Evolutionary conservation across 2,329 filamentous ascomycete species (phyloP), one percentile per base, ranked within the genome.

Genomic region (Phyllosticta citriasiana): DNA sequence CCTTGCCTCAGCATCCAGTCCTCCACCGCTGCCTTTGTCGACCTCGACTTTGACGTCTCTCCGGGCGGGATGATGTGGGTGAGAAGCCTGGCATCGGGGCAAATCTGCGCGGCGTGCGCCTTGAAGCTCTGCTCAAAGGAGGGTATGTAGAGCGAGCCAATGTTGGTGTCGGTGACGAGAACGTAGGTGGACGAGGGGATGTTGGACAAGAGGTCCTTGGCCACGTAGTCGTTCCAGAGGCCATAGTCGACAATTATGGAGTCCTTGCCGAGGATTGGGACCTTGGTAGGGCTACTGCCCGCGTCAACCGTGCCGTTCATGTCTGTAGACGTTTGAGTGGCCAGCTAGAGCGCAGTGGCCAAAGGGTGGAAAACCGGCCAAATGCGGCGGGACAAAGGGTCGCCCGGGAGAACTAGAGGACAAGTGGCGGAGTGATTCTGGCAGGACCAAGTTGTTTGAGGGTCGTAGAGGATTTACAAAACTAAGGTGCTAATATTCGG

Each of bases 151-250:
- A 87, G 82, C 24, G 87, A 82, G 64, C 83, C 84, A 64, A 99
- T 84, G 72, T 97, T 97, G 54, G 92, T 96, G 77, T 99, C 94
- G 74, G 94, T 97, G 70, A 99, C 89, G 64, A 99, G 86, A 62
- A 97, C 88, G 73, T 97, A 99, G 64, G 93, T 97, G 19, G 91
- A 95, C 22, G 92, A 94, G 57, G 83, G 76, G 63, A 94, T 80
- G 72, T 88, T 89, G 60, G 82, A 77, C 64, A 97, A 80, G 61
- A 99, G 82, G 75, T 99, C 93, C 67, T 86, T 77, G 59, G 87
- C 85, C 65, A 97, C 86, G 72, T 89, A 94, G 71, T 82, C 82
- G 65, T 87, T 84, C 90, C 92, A 97, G 61, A 99, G 84, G 66
- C 88, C 90, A 73, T 96, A 91, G 72, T 97, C 91, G 70, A 97